These are phyloP conservation scores for Claviceps sp. DNA, from an alignment of 2,329 filamentous ascomycete genomes.

Conservation along the genomic window DNA sequence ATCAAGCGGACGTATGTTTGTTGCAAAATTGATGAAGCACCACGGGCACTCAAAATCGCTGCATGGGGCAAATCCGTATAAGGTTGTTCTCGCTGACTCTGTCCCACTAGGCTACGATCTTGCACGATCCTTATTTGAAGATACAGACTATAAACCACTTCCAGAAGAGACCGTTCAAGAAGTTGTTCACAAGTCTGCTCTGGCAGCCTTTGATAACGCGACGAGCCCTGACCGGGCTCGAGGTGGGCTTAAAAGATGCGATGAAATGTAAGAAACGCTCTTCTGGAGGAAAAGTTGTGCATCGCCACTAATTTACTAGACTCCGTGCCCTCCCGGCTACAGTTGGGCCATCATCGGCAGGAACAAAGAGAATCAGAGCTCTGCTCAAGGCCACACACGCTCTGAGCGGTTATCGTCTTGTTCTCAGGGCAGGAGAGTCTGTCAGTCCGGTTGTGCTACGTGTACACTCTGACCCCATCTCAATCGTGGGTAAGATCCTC, in stretches of 20 bases:
- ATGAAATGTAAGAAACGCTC: constrained; percentile 49
- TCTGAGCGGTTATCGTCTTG: constrained; percentile 63
- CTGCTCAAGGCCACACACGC: constrained; percentile 61
- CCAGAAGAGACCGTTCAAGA: constrained; percentile 38
- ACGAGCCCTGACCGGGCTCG: constrained; percentile 67
- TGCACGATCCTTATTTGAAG: constrained; percentile 48
- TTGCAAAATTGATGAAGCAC: background rate
- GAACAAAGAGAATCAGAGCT: constrained; percentile 42
- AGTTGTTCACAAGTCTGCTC: constrained; percentile 47
- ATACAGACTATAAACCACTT: constrained; percentile 35
- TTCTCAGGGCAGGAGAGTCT: constrained; percentile 65
- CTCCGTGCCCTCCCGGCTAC: constrained; percentile 49
- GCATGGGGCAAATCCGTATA: no score
- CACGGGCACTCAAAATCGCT: background rate
- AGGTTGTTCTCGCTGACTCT: constrained; percentile 5
- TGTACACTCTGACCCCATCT: constrained; percentile 62
- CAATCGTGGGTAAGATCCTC: constrained; percentile 57
- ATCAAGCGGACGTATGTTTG: constrained; percentile 42
- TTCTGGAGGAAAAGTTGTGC: background rate
- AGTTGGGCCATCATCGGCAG: constrained; percentile 37
- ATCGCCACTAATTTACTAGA: constrained; percentile 23
- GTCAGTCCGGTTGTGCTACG: constrained; percentile 68
- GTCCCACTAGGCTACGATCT: constrained; percentile 41
- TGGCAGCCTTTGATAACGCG: constrained; percentile 66
- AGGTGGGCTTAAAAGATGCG: constrained; percentile 64